These are phyloP conservation scores for Allantophomopsis cytisporea DNA, from an alignment of 2,329 filamentous ascomycete genomes.

Conservation along the genomic window DNA sequence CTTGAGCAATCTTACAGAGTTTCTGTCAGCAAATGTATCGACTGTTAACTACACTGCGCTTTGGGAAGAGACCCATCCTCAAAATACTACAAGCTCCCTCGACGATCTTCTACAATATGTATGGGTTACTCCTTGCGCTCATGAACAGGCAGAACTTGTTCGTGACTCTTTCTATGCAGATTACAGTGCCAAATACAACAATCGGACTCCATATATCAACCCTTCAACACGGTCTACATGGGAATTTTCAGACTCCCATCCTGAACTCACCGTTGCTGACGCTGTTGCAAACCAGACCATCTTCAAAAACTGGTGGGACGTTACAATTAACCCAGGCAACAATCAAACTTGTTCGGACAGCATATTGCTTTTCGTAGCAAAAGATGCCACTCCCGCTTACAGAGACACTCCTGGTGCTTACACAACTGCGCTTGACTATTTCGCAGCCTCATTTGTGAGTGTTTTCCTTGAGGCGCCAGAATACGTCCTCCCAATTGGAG, in stretches of 20 bases:
- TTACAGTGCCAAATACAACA: slow-evolving; percentile 29
- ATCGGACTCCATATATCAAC: slow-evolving; percentile 32
- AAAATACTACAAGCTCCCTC: too few species aligned
- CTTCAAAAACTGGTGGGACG: slow-evolving; percentile 32
- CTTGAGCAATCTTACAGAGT: slow-evolving; percentile 24
- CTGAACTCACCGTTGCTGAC: slow-evolving; percentile 21
- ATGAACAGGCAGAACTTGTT: too few species aligned
- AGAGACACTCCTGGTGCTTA: too few species aligned
- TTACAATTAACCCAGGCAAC: slow-evolving; percentile 26
- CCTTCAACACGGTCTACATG: slow-evolving; percentile 32
- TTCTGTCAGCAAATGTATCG: slow-evolving; percentile 23
- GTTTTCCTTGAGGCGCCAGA: slow-evolving; percentile 31
- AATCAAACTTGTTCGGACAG: slow-evolving; percentile 31
- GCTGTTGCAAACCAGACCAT: slow-evolving; percentile 34
- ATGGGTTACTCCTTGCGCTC: too few species aligned
- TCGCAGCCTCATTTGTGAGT: too few species aligned
- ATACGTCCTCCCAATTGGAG: slow-evolving; percentile 26
- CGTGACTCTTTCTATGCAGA: slow-evolving; percentile 32
- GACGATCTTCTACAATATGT: too few species aligned
- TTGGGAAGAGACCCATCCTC: too few species aligned
- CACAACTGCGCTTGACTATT: too few species aligned
- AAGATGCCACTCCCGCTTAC: slow-evolving; percentile 23
- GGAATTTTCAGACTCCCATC: slow-evolving; percentile 24
- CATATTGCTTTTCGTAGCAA: slow-evolving; percentile 32
- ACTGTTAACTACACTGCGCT: slow-evolving; percentile 6